Conservation (phyloP, 208 protist genomes). For the Crithidia bombi region DNA sequence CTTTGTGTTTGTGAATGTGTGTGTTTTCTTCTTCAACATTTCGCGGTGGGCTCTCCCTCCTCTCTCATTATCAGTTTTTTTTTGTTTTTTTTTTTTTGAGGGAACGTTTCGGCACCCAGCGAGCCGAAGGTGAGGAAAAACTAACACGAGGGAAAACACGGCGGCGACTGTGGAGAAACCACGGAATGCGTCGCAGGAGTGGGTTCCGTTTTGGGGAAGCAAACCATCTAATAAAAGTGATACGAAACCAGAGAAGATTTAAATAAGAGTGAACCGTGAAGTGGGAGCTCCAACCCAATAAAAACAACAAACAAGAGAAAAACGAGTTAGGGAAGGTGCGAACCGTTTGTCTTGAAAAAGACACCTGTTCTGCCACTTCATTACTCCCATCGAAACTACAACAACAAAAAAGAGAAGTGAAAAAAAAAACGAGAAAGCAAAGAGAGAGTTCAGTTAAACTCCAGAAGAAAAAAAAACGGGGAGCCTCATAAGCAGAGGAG, state of each 20-base stretch:
- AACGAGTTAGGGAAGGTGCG: not conserved
- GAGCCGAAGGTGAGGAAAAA: not conserved
- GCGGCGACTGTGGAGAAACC: slow-evolving; percentile 12
- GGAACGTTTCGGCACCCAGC: not conserved
- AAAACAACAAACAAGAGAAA: slow-evolving; percentile 25
- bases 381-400: too few relatives aligned
- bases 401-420: not conserved
- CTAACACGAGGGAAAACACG: not conserved
- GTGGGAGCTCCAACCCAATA: too few relatives aligned
- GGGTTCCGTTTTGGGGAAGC: not conserved
- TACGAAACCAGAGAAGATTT: slow-evolving; percentile 3
- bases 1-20: too few relatives aligned
- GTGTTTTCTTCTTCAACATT: not conserved
- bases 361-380: not conserved
- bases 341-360: slow-evolving; percentile 29
- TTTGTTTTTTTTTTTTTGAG: not conserved
- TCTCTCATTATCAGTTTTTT: not conserved
- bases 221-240: slow-evolving; percentile 17
- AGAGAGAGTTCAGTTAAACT: too few relatives aligned
- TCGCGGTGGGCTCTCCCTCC: not conserved
- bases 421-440: not conserved
- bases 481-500: too few relatives aligned
- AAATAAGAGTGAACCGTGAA: slow-evolving; percentile 1
- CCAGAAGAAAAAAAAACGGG: too few relatives aligned
- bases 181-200: slow-evolving; percentile 15